Conservation (phyloP, 805 yeast genomes). For the Grigorovia jiainica region DNA sequence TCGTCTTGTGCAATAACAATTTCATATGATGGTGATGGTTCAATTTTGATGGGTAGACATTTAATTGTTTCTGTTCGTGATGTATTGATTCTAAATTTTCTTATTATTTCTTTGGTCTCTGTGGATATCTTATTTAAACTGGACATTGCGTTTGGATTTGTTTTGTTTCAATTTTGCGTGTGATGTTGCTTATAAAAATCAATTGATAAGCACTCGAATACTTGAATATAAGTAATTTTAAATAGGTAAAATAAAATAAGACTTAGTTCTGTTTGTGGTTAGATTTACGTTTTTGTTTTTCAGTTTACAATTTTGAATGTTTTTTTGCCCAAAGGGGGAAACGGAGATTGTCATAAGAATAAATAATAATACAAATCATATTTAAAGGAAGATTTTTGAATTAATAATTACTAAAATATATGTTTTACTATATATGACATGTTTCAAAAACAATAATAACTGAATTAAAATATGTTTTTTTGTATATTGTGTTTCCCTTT, state of each 20-base stretch:
- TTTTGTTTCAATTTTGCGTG: not conserved
- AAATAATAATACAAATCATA: no score
- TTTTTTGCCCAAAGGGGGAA: no score
- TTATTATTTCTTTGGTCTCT: slow-evolving; percentile 49
- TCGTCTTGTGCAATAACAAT: slow-evolving; percentile 31
- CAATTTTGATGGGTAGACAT: slow-evolving; percentile 40
- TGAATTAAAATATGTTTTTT: no score
- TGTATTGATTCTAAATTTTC: slow-evolving; percentile 65
- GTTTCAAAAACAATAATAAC: not conserved
- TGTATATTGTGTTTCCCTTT: no score
- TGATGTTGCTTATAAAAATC: not conserved
- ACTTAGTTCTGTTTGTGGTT: no score
- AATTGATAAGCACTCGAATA: no score
- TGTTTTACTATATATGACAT: not conserved
- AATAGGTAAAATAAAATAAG: no score
- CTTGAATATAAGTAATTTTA: no score
- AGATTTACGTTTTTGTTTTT: not conserved
- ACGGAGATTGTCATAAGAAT: no score
- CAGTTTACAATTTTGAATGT: no score
- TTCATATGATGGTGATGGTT: slow-evolving; percentile 26
- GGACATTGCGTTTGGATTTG: slow-evolving; percentile 23
- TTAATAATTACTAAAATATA: not conserved
- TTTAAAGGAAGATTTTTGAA: not conserved
- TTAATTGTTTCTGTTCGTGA: slow-evolving; percentile 53
- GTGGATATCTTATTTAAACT: slow-evolving; percentile 54